Evolutionary conservation across 192 early-diverging fungal species (phyloP).

Genomic region (Coemansia sp.): DNA sequence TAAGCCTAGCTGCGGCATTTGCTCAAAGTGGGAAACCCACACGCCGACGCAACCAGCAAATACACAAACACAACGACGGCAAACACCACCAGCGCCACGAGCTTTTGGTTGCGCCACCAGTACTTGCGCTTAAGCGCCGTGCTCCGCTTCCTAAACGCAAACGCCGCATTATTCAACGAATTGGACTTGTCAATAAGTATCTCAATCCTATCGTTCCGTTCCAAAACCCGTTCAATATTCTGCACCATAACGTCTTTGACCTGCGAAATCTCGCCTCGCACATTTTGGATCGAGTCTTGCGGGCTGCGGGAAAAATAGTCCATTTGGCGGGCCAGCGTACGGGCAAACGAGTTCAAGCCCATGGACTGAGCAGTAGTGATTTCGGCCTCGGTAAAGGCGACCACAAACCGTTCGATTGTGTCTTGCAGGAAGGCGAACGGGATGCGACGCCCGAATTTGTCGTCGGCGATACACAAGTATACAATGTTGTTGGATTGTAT

Average conservation of each 20-base stretch:
- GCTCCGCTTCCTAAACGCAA: slow-evolving; percentile 87
- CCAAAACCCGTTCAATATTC: slow-evolving; percentile 90
- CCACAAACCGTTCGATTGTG: slow-evolving; percentile 64
- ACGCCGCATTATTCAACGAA: slow-evolving; percentile 80
- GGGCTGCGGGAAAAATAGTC: slow-evolving; percentile 75
- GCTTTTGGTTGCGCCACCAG: slow-evolving; percentile 95
- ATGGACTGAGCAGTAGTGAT: slow-evolving; percentile 64
- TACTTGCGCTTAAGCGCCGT: slow-evolving; percentile 79
- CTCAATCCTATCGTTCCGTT: slow-evolving; percentile 86
- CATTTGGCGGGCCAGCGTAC: slow-evolving; percentile 80
- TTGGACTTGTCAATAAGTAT: slow-evolving; percentile 90
- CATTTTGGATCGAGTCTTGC: slow-evolving; percentile 74
- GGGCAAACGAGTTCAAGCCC: slow-evolving; percentile 81
- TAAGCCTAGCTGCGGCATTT: slow-evolving; percentile 43
- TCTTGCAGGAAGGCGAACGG: slow-evolving; percentile 92
- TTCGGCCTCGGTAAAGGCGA: slow-evolving; percentile 57
- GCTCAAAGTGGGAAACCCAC: slow-evolving; percentile 76
- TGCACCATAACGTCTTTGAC: slow-evolving; percentile 94
- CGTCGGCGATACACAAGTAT: slow-evolving; percentile 87
- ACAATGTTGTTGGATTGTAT: slow-evolving; percentile 76
- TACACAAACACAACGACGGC: slow-evolving; percentile 71
- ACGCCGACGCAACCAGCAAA: slow-evolving; percentile 67
- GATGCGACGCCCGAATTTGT: slow-evolving; percentile 69
- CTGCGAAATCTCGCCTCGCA: slow-evolving; percentile 88
- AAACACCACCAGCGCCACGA: slow-evolving; percentile 68